These are phyloP conservation scores for Grosmannia clavigera DNA, from an alignment of 2,329 filamentous ascomycete species.

Conservation along the genomic window DNA sequence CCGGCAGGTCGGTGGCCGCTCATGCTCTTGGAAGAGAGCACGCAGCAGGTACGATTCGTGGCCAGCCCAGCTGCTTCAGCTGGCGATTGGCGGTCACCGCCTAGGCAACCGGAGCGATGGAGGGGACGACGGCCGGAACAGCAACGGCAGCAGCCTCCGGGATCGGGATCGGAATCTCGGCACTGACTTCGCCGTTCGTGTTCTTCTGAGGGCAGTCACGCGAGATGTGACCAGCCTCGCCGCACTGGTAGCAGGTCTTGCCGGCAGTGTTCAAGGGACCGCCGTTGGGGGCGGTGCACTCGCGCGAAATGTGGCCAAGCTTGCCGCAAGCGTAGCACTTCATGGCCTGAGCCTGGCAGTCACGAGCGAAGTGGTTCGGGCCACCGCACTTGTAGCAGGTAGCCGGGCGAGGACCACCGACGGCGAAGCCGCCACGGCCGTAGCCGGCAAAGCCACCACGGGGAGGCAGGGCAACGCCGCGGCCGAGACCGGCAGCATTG, in stretches of 20 bases:
- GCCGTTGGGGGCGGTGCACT: conserved; percentile 94
- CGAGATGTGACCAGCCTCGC: conserved; percentile 90
- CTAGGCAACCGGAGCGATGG: conserved; percentile 28
- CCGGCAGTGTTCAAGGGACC: conserved; percentile 90
- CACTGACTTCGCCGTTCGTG: conserved; percentile 34
- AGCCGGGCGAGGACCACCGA: conserved; percentile 53
- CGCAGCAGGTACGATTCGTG: neutral
- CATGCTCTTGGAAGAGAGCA: neutral
- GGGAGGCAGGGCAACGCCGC: conserved; percentile 48
- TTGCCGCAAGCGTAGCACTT: conserved; percentile 98
- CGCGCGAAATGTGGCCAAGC: conserved; percentile 81
- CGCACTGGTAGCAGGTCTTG: conserved; percentile 98
- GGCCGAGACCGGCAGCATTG: conserved; percentile 46
- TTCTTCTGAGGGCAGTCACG: conserved; percentile 77
- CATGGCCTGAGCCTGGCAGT: conserved; percentile 97
- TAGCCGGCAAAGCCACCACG: conserved; percentile 51
- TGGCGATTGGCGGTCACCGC: neutral
- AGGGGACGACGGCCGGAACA: conserved; percentile 25
- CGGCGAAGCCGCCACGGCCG: conserved; percentile 57
- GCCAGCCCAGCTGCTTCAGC: neutral
- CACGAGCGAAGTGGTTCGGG: conserved; percentile 95
- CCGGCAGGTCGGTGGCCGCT: neutral
- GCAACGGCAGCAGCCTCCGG: conserved; percentile 25
- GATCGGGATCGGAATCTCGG: conserved; percentile 32
- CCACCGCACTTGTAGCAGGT: conserved; percentile 69